Percentiles rank a stretch among this genome's conserved stretches.
Evolutionary conservation across 352 stramenopile species (phyloP).

Genomic region (Thraustochytrium striatum): DNA sequence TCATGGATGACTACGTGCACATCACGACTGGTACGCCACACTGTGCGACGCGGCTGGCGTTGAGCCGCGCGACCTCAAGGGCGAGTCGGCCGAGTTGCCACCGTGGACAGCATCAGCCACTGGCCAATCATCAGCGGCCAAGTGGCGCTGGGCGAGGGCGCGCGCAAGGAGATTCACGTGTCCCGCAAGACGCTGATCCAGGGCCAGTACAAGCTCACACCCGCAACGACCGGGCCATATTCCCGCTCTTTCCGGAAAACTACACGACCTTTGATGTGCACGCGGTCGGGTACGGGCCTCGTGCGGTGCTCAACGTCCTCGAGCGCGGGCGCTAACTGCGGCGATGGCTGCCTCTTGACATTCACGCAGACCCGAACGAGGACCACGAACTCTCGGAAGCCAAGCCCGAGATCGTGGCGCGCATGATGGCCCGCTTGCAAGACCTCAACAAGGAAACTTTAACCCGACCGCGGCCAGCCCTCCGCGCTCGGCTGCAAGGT

Average conservation of each 20-base stretch:
- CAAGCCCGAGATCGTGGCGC: neutral
- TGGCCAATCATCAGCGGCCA: neutral
- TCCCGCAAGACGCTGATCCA: slow-evolving; percentile 5
- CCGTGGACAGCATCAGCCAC: neutral
- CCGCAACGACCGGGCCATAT: neutral
- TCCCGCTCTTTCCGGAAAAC: neutral
- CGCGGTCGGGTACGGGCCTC: neutral
- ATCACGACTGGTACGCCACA: slow-evolving; percentile 52
- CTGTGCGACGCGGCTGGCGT: slow-evolving; percentile 12
- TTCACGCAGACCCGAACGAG: neutral
- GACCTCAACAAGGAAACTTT: neutral
- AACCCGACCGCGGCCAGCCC: slow-evolving; percentile 2
- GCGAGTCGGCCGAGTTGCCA: neutral
- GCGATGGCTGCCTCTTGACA: slow-evolving; percentile 5
- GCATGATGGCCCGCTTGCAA: neutral
- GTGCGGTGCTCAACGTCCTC: neutral
- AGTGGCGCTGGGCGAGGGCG: neutral
- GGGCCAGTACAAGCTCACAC: neutral
- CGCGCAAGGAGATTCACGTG: neutral
- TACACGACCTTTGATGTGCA: neutral
- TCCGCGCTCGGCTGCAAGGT: slow-evolving; percentile 53
- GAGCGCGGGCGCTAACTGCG: neutral
- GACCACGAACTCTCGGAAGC: neutral
- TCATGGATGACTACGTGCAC: slow-evolving; percentile 30
- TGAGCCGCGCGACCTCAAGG: neutral